phyloP scores from a whole-genome alignment of 2,329 filamentous ascomycete species.

The Acrodontium crateriforme region DNA sequence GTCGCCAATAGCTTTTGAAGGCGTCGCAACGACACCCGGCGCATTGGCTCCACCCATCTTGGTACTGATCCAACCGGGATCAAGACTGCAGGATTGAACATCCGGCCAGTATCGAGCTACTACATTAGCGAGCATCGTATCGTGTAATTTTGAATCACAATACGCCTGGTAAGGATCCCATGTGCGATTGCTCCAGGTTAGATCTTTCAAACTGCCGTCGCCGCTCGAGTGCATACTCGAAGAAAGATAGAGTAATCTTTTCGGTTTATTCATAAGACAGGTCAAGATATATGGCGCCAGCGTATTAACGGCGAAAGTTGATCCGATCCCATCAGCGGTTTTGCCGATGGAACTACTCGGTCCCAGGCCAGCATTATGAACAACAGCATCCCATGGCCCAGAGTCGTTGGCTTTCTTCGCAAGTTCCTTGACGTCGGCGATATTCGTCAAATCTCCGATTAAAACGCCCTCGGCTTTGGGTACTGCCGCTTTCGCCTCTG shows the following conservation, averaged over 20 bases:
- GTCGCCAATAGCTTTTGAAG: constrained; percentile 35
- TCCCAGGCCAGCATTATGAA: constrained; percentile 44
- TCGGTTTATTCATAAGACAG: constrained; percentile 35
- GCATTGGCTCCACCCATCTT: constrained; percentile 32
- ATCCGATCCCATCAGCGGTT: constrained; percentile 34
- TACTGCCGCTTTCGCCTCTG: constrained; percentile 33
- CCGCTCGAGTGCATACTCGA: constrained; percentile 39
- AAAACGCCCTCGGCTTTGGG: constrained; percentile 39
- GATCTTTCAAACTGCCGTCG: constrained; percentile 28
- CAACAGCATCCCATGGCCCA: constrained; percentile 40
- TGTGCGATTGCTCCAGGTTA: constrained; percentile 25
- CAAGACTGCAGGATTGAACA: constrained; percentile 34
- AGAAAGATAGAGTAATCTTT: constrained; percentile 39
- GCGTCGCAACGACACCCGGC: constrained; percentile 33
- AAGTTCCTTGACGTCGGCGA: constrained; percentile 37
- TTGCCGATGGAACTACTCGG: constrained; percentile 30
- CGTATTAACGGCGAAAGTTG: constrained; percentile 42
- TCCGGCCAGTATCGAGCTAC: constrained; percentile 35
- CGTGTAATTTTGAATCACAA: constrained; percentile 42
- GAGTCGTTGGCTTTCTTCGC: constrained; percentile 37
- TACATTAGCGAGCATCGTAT: constrained; percentile 41
- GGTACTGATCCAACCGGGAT: constrained; percentile 34
- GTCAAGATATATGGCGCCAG: constrained; percentile 45
- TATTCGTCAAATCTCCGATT: constrained; percentile 38
- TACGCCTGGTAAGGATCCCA: constrained; percentile 32